Evolutionary conservation across 1,284 basidiomycete species (phyloP), one percentile per base, ranked within the genome.

Genomic region (Hortiboletus rubellus): DNA sequence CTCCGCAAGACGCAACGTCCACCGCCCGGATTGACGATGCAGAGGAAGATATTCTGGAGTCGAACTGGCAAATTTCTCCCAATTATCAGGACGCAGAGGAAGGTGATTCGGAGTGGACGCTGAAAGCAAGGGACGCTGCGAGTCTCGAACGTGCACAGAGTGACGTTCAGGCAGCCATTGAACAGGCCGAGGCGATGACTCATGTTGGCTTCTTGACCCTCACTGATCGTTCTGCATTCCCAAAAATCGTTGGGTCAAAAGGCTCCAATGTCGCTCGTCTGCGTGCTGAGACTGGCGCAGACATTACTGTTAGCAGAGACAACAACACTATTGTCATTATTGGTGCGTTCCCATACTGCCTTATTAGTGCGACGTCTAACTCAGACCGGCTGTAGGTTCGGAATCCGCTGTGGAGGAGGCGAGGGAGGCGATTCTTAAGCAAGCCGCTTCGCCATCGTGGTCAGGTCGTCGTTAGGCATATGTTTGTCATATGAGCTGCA

Each of bases 301-400:
- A 95, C 71, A 94, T 96, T 63, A 91, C 85, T 45, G 91, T 96
- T 60, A 85, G 91, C 72, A 85, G 90, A 63, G 92, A 94, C 62
- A 90, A 90, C 69, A 91, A 81, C 68, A 87, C 87, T 27, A 93
- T 95, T 67, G 84, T 90, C 60, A 89, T 95, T 67, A 83, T 89
- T 50, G 90, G 92, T 94, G 63, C 67, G 87, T 78, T 44, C 22
- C 34, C 38, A 10, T 44, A 49, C 31, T 33, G 31, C 15, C 36
- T 49, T 31, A 30, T 37, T 8, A 41, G 44, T 27, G 27, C 27
- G 59, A 38, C 22, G 9, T 53, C 53, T 15, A 24, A 57, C 52
- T 55, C 30, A 60, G 46, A 55, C 15, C 22, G 50, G n/a, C 61
- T 6, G 22, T 63, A 91, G 89, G 89, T 60, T 78, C 86, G 31